Conservation (phyloP, 495 filamentous ascomycete genomes). For the Talaromyces borbonicus region DNA sequence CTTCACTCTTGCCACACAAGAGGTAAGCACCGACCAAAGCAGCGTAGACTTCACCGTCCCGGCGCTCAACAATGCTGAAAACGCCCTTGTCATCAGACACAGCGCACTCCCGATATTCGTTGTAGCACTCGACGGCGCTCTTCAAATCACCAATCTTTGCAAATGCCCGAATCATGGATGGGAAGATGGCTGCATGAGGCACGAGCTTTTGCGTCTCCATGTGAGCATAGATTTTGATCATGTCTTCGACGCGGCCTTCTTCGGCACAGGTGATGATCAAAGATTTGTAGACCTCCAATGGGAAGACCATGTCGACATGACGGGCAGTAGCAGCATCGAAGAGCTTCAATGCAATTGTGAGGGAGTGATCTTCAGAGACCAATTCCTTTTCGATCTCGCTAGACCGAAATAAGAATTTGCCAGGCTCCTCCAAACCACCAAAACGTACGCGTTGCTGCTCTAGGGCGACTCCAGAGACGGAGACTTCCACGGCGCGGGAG, state of each 20-base stretch:
- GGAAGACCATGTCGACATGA: conserved; percentile 43
- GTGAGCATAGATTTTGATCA: conserved; percentile 80
- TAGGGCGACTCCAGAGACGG: conserved; percentile 55
- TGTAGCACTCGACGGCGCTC: conserved; percentile 91
- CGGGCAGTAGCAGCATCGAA: conserved; percentile 62
- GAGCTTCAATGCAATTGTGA: conserved; percentile 71
- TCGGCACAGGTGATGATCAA: conserved; percentile 80
- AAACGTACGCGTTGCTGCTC: conserved; percentile 70
- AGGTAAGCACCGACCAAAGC: conserved; percentile 81
- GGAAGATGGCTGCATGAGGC: conserved; percentile 71
- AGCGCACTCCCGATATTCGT: conserved; percentile 80
- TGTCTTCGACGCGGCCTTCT: conserved; percentile 66
- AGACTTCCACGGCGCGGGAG: conserved; percentile 62
- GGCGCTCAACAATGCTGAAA: conserved; percentile 56
- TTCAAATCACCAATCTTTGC: conserved; percentile 66
- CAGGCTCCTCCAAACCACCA: conserved; percentile 75
- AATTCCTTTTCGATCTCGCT: conserved; percentile 75
- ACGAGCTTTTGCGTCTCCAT: conserved; percentile 69
- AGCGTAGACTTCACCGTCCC: conserved; percentile 79
- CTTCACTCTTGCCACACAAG: conserved; percentile 63
- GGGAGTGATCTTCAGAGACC: conserved; percentile 73
- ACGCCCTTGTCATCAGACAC: conserved; percentile 70
- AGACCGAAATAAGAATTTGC: conserved; percentile 83
- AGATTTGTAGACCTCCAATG: conserved; percentile 66
- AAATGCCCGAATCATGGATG: conserved; percentile 87